phyloP scores from a whole-genome alignment of 2,329 filamentous ascomycete genomes.

The Ascochyta rabiei region DNA sequence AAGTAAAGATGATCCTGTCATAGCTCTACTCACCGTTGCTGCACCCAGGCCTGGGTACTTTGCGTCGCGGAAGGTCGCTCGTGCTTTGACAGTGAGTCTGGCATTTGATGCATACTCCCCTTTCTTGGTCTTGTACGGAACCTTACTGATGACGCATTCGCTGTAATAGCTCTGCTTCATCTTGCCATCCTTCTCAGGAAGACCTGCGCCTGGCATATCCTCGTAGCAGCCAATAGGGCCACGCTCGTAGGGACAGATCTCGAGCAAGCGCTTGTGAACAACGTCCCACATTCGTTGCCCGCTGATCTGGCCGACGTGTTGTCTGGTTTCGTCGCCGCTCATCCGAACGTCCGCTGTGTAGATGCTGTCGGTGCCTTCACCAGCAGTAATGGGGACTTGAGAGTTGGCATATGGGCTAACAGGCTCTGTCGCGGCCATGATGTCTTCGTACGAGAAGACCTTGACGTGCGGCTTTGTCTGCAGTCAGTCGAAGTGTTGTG shows the following conservation, averaged over 20 bases:
- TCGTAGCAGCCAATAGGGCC: slow-evolving; percentile 4
- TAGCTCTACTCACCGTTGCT: neutral
- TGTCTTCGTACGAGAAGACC: neutral
- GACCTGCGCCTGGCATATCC: neutral
- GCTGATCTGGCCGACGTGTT: slow-evolving; percentile 6
- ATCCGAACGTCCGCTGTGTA: neutral
- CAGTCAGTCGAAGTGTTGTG: neutral
- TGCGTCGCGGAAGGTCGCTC: neutral
- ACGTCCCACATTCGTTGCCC: slow-evolving; percentile 1
- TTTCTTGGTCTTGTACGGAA: neutral
- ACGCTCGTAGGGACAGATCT: slow-evolving; percentile 2
- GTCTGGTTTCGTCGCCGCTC: neutral
- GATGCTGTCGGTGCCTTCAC: neutral
- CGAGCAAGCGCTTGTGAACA: neutral
- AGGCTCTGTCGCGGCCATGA: neutral
- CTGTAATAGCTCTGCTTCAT: neutral
- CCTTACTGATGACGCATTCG: neutral
- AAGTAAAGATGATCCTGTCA: too few species aligned
- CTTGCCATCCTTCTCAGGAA: neutral
- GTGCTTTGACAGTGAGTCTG: slow-evolving; percentile 1
- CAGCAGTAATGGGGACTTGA: neutral
- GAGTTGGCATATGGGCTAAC: neutral
- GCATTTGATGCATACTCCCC: slow-evolving; percentile 1
- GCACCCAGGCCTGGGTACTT: slow-evolving; percentile 6
- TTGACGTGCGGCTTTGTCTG: neutral